These are phyloP conservation scores for Avicennia marina DNA, from an alignment of 257 asterid genomes.

Conservation along the genomic window DNA sequence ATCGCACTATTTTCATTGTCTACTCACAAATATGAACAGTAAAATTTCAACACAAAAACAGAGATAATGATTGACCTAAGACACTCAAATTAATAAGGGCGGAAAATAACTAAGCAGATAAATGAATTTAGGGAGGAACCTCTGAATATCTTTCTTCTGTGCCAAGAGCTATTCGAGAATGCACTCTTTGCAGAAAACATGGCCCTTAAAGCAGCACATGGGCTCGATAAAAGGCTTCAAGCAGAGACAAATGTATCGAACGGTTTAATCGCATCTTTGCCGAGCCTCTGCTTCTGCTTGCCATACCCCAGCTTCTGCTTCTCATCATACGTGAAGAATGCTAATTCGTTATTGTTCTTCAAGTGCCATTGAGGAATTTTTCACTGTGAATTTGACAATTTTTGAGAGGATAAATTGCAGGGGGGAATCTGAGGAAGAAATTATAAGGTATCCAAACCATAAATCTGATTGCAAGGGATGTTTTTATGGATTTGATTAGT, in stretches of 20 bases:
- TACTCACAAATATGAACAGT: no score
- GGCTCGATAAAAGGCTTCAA: conserved; percentile 89
- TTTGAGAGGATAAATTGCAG: neutral
- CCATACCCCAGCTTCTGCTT: conserved; percentile 96
- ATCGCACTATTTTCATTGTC: no score
- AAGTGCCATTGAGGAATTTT: conserved; percentile 98
- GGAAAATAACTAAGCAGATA: neutral
- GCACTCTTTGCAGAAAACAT: conserved; percentile 89
- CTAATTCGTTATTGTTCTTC: conserved; percentile 95
- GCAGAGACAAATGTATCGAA: conserved; percentile 86
- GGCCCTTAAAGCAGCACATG: conserved; percentile 83
- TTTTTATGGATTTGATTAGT: neutral
- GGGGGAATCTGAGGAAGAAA: conserved; percentile 8
- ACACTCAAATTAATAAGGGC: no score
- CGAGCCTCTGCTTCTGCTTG: conserved; percentile 88
- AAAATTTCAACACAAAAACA: no score
- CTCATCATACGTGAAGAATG: conserved; percentile 95
- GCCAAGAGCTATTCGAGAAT: conserved; percentile 80
- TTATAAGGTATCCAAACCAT: neutral
- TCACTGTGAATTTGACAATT: no score
- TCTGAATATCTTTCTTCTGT: conserved; percentile 84
- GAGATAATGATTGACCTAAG: no score
- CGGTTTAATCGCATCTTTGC: conserved; percentile 87
- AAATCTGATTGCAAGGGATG: neutral
- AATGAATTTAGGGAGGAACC: conserved; percentile 36